A percentile compares a stretch with the other conserved stretches of the same genome.
Evolutionary conservation across 2,329 filamentous ascomycete species (phyloP).

Genomic region (Sodiomyces alkalinus): DNA sequence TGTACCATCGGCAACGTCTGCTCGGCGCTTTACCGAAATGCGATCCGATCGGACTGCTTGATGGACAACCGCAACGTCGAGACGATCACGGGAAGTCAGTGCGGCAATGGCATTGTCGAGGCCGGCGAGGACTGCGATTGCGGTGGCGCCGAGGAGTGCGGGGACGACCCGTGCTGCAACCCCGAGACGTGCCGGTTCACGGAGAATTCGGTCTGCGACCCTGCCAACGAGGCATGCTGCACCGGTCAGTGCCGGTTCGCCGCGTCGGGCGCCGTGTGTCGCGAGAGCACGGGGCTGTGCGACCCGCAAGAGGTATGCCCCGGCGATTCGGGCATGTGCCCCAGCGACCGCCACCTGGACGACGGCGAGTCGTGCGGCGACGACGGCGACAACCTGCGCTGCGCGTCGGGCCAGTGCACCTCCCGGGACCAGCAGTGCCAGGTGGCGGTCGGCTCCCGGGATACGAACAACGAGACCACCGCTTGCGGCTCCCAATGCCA

Average conservation of each 20-base stretch:
- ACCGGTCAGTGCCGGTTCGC: slow-evolving; percentile 50
- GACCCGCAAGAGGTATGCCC: slow-evolving; percentile 76
- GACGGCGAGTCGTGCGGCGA: slow-evolving; percentile 61
- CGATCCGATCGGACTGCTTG: slow-evolving; percentile 62
- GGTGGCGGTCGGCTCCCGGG: slow-evolving; percentile 63
- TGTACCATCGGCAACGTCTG: slow-evolving; percentile 93
- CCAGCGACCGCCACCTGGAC: slow-evolving; percentile 49
- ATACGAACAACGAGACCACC: slow-evolving; percentile 59
- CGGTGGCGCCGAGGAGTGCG: slow-evolving; percentile 60
- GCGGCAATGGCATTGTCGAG: slow-evolving; percentile 91
- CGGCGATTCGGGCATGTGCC: slow-evolving; percentile 59
- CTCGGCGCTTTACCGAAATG: slow-evolving; percentile 63
- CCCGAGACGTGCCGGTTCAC: slow-evolving; percentile 76
- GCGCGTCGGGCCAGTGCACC: slow-evolving; percentile 89
- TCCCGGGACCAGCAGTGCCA: slow-evolving; percentile 82
- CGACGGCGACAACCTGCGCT: slow-evolving; percentile 47
- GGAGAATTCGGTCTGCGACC: slow-evolving; percentile 60
- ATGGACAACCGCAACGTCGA: slow-evolving; percentile 73
- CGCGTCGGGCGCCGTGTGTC: slow-evolving; percentile 57
- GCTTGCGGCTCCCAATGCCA: slow-evolving; percentile 65
- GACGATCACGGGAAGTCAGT: slow-evolving; percentile 70
- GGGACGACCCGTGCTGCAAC: slow-evolving; percentile 68
- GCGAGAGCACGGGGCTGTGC: slow-evolving; percentile 62
- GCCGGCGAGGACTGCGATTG: slow-evolving; percentile 92
- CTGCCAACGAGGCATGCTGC: slow-evolving; percentile 72